Evolutionary conservation across 768 basidiomycete genomes (phyloP).

Genomic region (button mushroom (Agaricus bisporus)): DNA sequence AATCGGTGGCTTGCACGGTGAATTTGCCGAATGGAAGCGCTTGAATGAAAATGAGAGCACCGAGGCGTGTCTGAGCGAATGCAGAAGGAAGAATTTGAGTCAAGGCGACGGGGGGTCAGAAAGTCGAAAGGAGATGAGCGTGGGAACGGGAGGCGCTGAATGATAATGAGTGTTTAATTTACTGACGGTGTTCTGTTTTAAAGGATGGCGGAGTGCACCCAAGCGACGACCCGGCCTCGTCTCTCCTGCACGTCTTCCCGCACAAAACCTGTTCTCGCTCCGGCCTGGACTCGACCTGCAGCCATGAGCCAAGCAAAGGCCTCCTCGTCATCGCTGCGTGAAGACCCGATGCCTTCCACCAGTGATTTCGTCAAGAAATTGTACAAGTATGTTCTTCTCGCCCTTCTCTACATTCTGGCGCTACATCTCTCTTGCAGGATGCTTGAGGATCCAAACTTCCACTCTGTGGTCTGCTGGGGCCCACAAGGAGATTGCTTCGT

Average conservation of each 20-base stretch:
- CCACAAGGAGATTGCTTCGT: conserved; percentile 84
- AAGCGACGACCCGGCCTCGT: not conserved
- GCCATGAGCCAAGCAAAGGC: conserved; percentile 4
- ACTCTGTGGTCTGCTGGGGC: conserved; percentile 77
- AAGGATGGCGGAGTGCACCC: conserved; percentile 1
- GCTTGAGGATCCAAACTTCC: conserved; percentile 75
- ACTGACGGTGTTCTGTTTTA: not conserved
- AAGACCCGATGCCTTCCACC: conserved; percentile 81
- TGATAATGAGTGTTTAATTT: not conserved
- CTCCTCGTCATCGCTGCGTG: conserved; percentile 21
- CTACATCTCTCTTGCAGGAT: conserved; percentile 44
- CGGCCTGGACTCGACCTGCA: not conserved
- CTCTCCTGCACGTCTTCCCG: not conserved
- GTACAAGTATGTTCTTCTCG: conserved; percentile 59
- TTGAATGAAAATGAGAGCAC: not conserved
- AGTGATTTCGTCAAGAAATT: conserved; percentile 93
- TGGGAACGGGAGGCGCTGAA: not conserved
- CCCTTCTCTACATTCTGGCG: not conserved
- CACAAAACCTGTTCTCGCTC: not conserved
- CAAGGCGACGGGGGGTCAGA: not conserved
- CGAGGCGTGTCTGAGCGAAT: not conserved
- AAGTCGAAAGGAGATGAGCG: not conserved
- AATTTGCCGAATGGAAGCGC: not conserved
- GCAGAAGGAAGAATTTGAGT: not conserved
- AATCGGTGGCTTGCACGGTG: not conserved